Percentiles rank a stretch among this genome's conserved stretches.
phyloP scores from a whole-genome alignment of 805 yeast genomes.

The Saccharomycopsis lassenensis region DNA sequence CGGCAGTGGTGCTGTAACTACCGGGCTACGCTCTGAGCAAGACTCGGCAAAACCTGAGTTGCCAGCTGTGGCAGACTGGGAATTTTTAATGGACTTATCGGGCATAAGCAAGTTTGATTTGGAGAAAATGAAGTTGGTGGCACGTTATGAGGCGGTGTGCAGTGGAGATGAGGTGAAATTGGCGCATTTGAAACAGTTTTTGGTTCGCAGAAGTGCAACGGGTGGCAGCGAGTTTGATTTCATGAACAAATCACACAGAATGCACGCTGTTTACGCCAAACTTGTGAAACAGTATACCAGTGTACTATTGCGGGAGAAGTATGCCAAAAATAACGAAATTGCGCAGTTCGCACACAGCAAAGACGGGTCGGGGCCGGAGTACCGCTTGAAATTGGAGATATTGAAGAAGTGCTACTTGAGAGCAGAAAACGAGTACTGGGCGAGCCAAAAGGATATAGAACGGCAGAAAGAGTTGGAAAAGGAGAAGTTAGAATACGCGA shows the following conservation, averaged over 20 bases:
- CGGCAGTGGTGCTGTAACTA: not conserved
- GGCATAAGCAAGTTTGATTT: slow-evolving; percentile 49
- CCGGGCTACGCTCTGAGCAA: not conserved
- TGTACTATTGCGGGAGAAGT: too few relatives aligned
- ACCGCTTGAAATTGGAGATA: slow-evolving; percentile 21
- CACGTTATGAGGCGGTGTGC: slow-evolving; percentile 54
- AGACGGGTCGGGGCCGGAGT: slow-evolving; percentile 26
- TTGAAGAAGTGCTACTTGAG: not conserved
- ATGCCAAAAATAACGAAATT: too few relatives aligned
- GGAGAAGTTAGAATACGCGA: slow-evolving; percentile 48
- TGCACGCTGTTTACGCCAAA: too few relatives aligned
- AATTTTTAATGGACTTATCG: slow-evolving; percentile 22
- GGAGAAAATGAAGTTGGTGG: slow-evolving; percentile 61
- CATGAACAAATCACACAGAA: too few relatives aligned
- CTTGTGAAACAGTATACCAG: too few relatives aligned
- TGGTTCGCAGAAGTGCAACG: slow-evolving; percentile 12
- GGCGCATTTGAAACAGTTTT: slow-evolving; percentile 25
- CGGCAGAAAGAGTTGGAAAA: slow-evolving; percentile 21
- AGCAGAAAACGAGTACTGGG: slow-evolving; percentile 11
- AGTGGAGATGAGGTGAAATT: slow-evolving; percentile 37
- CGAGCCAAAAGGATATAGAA: not conserved
- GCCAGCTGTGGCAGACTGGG: slow-evolving; percentile 22
- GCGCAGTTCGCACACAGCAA: too few relatives aligned
- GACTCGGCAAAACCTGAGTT: slow-evolving; percentile 20
- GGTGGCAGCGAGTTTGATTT: not conserved